A percentile compares a stretch with the other conserved stretches of the same genome.
Conservation (phyloP, 768 basidiomycete species). For the Termitomyces sp. region DNA sequence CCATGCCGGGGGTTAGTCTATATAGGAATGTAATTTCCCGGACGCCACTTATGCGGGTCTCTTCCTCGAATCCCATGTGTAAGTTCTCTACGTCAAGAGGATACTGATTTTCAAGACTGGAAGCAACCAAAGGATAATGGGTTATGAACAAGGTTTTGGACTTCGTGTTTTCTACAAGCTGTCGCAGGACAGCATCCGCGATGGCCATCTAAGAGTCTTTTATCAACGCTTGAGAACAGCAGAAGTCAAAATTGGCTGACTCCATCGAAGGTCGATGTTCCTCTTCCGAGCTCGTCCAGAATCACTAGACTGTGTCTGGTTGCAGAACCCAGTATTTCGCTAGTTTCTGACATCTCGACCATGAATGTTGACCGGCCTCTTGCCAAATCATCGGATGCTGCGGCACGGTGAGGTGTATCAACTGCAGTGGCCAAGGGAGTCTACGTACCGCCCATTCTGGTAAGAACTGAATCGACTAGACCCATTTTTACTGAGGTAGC, state of each 20-base stretch:
- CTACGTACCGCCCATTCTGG: slow-evolving; percentile 80
- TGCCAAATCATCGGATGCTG: slow-evolving; percentile 84
- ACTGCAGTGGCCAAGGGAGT: neutral
- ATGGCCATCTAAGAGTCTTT: slow-evolving; percentile 69
- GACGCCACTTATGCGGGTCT: slow-evolving; percentile 64
- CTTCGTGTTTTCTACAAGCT: slow-evolving; percentile 53
- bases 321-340: slow-evolving; percentile 78
- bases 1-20: slow-evolving; percentile 64
- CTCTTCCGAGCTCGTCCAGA: slow-evolving; percentile 85
- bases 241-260: slow-evolving; percentile 24
- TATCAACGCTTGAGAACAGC: neutral
- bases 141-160: slow-evolving; percentile 91
- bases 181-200: slow-evolving; percentile 74
- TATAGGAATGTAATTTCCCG: slow-evolving; percentile 89
- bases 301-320: slow-evolving; percentile 80
- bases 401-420: neutral
- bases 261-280: slow-evolving; percentile 93
- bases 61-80: slow-evolving; percentile 83
- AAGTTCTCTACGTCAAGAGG: slow-evolving; percentile 65
- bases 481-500: slow-evolving; percentile 69
- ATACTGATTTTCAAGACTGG: slow-evolving; percentile 56
- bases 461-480: slow-evolving; percentile 81
- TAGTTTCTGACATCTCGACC: slow-evolving; percentile 95
- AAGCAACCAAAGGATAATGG: slow-evolving; percentile 87
- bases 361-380: slow-evolving; percentile 92